Conservation (phyloP, 192 early-diverging fungal species). For the Pecoramyces ruminantium region DNA sequence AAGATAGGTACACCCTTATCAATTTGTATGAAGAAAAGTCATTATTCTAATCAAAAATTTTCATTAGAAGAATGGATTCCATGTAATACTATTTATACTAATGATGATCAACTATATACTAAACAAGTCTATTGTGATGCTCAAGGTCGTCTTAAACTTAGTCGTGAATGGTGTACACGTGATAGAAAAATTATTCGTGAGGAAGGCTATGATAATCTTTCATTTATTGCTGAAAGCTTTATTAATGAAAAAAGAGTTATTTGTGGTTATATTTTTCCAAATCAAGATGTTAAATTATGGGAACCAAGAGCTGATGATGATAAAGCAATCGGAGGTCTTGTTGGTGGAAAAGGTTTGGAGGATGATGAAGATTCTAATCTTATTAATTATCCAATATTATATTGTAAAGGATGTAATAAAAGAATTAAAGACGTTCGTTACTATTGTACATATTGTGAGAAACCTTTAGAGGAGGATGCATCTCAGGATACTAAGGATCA, state of each 20-base stretch:
- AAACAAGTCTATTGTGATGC: neutral
- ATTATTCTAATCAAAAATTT: neutral
- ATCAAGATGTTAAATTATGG: neutral
- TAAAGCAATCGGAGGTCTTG: neutral
- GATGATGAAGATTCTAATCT: neutral
- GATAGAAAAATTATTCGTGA: neutral
- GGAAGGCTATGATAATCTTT: neutral
- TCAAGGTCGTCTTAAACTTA: neutral
- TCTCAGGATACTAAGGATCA: slow-evolving; percentile 29
- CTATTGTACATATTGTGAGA: slow-evolving; percentile 73
- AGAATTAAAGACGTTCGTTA: slow-evolving; percentile 6
- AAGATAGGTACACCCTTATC: neutral
- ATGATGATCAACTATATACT: neutral
- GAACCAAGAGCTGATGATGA: neutral
- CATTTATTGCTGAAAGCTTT: neutral
- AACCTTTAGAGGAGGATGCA: slow-evolving; percentile 44
- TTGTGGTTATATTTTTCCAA: neutral
- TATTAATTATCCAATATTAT: neutral
- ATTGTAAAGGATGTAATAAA: neutral
- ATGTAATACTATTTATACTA: neutral
- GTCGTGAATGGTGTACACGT: neutral
- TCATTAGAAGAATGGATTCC: neutral
- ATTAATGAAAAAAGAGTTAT: neutral
- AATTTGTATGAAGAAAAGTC: neutral
- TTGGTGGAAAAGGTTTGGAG: neutral